Conservation (phyloP, 2,329 filamentous ascomycete genomes). For the Penicillium nordicum region DNA sequence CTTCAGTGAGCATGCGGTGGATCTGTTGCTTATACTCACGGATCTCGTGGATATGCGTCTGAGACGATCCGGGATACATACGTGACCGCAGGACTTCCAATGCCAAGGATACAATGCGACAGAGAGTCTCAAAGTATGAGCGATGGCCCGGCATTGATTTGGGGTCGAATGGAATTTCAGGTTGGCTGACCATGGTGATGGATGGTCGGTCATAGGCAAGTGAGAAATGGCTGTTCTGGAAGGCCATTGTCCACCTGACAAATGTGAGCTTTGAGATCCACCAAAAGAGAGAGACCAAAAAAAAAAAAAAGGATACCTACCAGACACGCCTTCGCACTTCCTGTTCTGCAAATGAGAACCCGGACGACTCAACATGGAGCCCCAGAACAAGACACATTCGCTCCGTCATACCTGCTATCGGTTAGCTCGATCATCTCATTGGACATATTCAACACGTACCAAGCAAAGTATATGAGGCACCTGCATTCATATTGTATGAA, state of each 20-base stretch:
- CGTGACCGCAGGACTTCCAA: conserved; percentile 56
- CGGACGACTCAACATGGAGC: conserved; percentile 53
- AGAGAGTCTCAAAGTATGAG: conserved; percentile 56
- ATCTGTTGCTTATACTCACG: conserved; percentile 55
- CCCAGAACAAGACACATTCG: conserved; percentile 56
- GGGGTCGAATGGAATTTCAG: conserved; percentile 47
- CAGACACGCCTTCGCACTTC: conserved; percentile 38
- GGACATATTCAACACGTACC: conserved; percentile 33
- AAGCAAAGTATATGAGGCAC: conserved; percentile 60
- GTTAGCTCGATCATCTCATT: conserved; percentile 18
- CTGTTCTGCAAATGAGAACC: conserved; percentile 46
- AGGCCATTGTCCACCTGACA: conserved; percentile 54
- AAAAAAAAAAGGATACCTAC: conserved; percentile 20
- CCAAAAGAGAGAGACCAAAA: neutral
- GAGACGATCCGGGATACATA: conserved; percentile 46
- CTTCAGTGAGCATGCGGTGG: conserved; percentile 53
- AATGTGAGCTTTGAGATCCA: neutral
- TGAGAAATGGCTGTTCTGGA: conserved; percentile 60
- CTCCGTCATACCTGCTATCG: conserved; percentile 31
- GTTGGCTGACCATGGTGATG: conserved; percentile 50
- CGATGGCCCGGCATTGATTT: conserved; percentile 51
- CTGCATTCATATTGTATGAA: conserved; percentile 63
- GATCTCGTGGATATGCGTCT: conserved; percentile 52
- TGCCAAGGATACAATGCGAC: conserved; percentile 49
- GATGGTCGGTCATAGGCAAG: conserved; percentile 58